Evolutionary conservation across 306 rosid species (phyloP), one percentile per base, ranked within the genome.

Genomic region (Neltuma alba): DNA sequence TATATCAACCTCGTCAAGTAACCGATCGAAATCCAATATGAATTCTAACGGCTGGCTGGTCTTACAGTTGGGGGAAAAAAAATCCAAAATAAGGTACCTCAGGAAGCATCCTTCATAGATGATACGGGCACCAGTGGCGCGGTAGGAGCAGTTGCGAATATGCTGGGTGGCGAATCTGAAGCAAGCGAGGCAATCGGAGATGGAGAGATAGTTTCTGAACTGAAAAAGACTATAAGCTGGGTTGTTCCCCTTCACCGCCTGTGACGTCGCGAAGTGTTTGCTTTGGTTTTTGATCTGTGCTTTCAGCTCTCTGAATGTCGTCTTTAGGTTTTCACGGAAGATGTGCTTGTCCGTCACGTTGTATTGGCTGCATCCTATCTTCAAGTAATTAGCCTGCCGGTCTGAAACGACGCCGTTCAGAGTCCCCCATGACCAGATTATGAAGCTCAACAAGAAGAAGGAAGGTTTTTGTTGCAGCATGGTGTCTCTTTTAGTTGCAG

Each of bases 71-170:
- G n/a, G n/a, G n/a, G 21, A 21, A 54, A 54, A 21, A 48, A 13
- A 15, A 48, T 16, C n/a, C 55, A 48, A 18, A 48, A 48, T 4
- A 48, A 16, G 2, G 7, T 77, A 91, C 93, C 97, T 88, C 60
- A 91, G 89, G 81, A 89, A 85, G 86, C 97, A 91, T 2, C 91
- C 97, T 3, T 91, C 91, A 25, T 88, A 89, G 81, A 89, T 65
- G 79, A 87, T 65, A 4, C 96, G 89, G 14, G 87, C 96, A 5
- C 96, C 96, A 44, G 86, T 89, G 68, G 83, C 70, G 6, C 44
- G 15, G 18, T 79, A 74, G 1, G 89, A 87, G 82, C 93, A 89
- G 72, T 84, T 89, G 41, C 86, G 89, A 33, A 90, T 88, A 65
- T 85, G 70, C 25, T 67, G 21, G 18, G 71, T 58, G 3, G 93